Evolutionary conservation across 306 rosid genomes (phyloP).

Genomic region (Malus sylvestris): DNA sequence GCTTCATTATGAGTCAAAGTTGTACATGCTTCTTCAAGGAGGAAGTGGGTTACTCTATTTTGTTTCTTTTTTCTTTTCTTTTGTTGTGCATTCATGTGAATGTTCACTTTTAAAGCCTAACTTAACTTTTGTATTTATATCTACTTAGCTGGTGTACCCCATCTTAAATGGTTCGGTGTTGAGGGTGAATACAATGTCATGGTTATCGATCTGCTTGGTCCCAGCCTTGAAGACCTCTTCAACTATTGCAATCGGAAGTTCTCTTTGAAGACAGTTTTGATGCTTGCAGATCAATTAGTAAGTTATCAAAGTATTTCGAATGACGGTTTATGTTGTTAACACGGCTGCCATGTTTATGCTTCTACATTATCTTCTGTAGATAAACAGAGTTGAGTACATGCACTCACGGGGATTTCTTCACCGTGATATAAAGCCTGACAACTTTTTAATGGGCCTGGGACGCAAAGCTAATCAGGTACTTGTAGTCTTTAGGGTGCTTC

Average conservation of each 20-base stretch:
- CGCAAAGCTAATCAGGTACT: constrained; percentile 97
- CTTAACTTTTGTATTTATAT: neutral
- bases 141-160: constrained; percentile 84
- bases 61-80: neutral
- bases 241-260: constrained; percentile 87
- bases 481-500: neutral
- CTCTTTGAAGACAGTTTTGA: constrained; percentile 82
- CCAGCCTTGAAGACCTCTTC: constrained; percentile 93
- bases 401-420: constrained; percentile 96
- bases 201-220: constrained; percentile 98
- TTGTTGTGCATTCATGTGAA: neutral
- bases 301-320: constrained; percentile 21
- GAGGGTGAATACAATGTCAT: constrained; percentile 95
- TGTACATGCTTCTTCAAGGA: constrained; percentile 97
- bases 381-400: constrained; percentile 97
- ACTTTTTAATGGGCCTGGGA: constrained; percentile 97
- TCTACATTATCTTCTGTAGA: constrained; percentile 32
- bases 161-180: constrained; percentile 94
- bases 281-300: constrained; percentile 99
- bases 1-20: constrained; percentile 93
- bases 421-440: constrained; percentile 99
- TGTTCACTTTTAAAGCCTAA: neutral
- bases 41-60: constrained; percentile 60
- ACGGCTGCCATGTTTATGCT: constrained; percentile 21
- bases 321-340: neutral